Conservation (phyloP, 2,329 filamentous ascomycete species). For the Cephalotrichum gorgonifer region DNA sequence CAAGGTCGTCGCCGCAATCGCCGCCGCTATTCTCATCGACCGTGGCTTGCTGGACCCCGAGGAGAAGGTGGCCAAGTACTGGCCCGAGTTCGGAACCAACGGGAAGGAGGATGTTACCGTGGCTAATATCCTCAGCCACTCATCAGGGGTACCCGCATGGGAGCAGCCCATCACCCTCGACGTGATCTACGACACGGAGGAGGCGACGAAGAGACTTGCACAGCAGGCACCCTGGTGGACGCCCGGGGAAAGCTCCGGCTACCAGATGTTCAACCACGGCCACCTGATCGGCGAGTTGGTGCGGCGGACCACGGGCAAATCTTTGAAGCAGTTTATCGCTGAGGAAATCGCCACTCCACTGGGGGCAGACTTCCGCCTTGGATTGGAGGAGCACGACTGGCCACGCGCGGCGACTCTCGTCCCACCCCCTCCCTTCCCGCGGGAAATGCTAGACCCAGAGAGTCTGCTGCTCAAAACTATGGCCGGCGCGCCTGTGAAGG, state of each 20-base stretch:
- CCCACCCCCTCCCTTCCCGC: slow-evolving; percentile 8
- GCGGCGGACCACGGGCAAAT: slow-evolving; percentile 25
- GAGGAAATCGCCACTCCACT: slow-evolving; percentile 26
- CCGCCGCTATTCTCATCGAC: slow-evolving; percentile 26
- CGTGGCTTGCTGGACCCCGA: slow-evolving; percentile 24
- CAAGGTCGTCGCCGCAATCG: slow-evolving; percentile 26
- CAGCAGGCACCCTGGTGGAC: slow-evolving; percentile 30
- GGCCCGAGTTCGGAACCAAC: slow-evolving; percentile 33
- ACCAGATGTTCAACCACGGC: slow-evolving; percentile 28
- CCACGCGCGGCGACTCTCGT: slow-evolving; percentile 25
- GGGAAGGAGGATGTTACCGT: slow-evolving; percentile 28
- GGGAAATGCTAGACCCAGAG: slow-evolving; percentile 13
- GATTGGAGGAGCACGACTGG: slow-evolving; percentile 28
- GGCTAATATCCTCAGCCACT: slow-evolving; percentile 29
- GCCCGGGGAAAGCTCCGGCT: slow-evolving; percentile 30
- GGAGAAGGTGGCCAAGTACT: slow-evolving; percentile 28
- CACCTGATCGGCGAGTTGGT: slow-evolving; percentile 32
- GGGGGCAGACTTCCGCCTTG: slow-evolving; percentile 34
- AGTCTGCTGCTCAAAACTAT: slow-evolving; percentile 17
- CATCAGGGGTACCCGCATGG: slow-evolving; percentile 22
- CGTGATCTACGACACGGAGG: slow-evolving; percentile 21
- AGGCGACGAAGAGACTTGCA: slow-evolving; percentile 22
- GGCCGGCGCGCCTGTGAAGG: slow-evolving; percentile 13
- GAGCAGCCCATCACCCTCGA: slow-evolving; percentile 18
- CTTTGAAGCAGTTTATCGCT: slow-evolving; percentile 27